Percentiles rank a stretch among this genome's conserved stretches.
These are phyloP conservation scores for Paracoccidioides brasiliensis DNA, from an alignment of 2,329 filamentous ascomycete species.

Conservation along the genomic window DNA sequence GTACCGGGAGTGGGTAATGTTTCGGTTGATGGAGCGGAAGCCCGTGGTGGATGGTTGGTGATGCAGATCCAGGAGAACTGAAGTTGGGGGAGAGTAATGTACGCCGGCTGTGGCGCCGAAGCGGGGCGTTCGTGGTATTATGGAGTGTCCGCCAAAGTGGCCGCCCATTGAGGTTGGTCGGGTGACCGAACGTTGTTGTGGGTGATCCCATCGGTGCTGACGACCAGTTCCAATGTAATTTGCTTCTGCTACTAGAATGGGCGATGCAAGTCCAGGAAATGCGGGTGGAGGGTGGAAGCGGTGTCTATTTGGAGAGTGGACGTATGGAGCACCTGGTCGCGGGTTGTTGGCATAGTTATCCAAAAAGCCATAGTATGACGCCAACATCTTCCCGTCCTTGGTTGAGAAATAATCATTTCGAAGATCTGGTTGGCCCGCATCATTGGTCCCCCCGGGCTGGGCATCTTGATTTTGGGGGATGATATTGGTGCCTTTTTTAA, in stretches of 20 bases:
- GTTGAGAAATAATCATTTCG: constrained; percentile 88
- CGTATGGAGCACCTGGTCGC: constrained; percentile 51
- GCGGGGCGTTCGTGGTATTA: constrained; percentile 16
- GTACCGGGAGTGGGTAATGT: constrained; percentile 18
- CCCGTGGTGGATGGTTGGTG: constrained; percentile 33
- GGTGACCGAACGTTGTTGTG: constrained; percentile 9
- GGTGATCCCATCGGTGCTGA: constrained; percentile 18
- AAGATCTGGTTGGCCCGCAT: constrained; percentile 43
- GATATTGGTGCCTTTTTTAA: constrained; percentile 64
- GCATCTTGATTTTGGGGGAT: constrained; percentile 26
- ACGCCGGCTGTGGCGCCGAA: constrained; percentile 11
- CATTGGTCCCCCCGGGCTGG: constrained; percentile 20
- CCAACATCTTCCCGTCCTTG: constrained; percentile 97
- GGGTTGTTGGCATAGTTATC: constrained; percentile 78
- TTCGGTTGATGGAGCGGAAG: constrained; percentile 20
- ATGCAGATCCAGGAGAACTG: constrained; percentile 35
- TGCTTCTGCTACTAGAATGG: constrained; percentile 15
- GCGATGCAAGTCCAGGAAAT: constrained; percentile 53
- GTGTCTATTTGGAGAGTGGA: constrained; percentile 33
- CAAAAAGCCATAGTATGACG: constrained; percentile 87
- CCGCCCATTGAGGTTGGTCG: constrained; percentile 11
- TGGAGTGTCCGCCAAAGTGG: constrained; percentile 17
- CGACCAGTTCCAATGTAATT: not conserved
- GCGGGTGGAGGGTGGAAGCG: constrained; percentile 63
- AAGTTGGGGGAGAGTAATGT: constrained; percentile 27